Conservation (phyloP, 768 basidiomycete genomes). For the Naematelia encephala region DNA sequence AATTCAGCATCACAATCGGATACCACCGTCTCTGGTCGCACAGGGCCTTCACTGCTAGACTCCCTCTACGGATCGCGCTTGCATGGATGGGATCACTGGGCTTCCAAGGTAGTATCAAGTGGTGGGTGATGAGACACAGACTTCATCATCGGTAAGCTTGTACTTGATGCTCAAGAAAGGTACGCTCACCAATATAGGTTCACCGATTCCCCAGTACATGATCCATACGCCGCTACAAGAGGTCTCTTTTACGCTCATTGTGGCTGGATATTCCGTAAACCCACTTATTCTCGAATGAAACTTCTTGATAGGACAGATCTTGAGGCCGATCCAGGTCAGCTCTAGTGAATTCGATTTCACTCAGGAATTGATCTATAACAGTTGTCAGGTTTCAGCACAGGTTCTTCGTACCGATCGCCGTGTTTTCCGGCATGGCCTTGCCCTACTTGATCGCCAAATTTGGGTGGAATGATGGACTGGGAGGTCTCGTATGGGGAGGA, state of each 20-base stretch:
- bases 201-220: conserved; percentile 63
- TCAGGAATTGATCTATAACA: conserved; percentile 27
- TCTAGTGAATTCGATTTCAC: not conserved
- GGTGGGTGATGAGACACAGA: conserved; percentile 64
- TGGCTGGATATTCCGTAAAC: conserved; percentile 83
- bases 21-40: conserved; percentile 80
- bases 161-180: not conserved
- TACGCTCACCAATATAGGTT: too few relatives aligned
- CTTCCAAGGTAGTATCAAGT: conserved; percentile 79
- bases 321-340: conserved; percentile 64
- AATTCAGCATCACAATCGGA: conserved; percentile 53
- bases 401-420: conserved; percentile 63
- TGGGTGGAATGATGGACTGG: conserved; percentile 58
- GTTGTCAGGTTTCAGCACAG: conserved; percentile 70
- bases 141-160: conserved; percentile 61
- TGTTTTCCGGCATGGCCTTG: conserved; percentile 61
- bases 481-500: conserved; percentile 69
- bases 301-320: conserved; percentile 68
- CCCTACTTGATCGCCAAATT: conserved; percentile 60
- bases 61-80: conserved; percentile 60
- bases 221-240: conserved; percentile 67
- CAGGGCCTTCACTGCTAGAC: conserved; percentile 62
- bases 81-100: conserved; percentile 68
- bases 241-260: conserved; percentile 74
- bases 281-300: conserved; percentile 62